A percentile compares a stretch with the other conserved stretches of the same genome.
phyloP scores from a whole-genome alignment of 1,139 yeast genomes.

The Hyphopichia wangnamkhiaoensis region DNA sequence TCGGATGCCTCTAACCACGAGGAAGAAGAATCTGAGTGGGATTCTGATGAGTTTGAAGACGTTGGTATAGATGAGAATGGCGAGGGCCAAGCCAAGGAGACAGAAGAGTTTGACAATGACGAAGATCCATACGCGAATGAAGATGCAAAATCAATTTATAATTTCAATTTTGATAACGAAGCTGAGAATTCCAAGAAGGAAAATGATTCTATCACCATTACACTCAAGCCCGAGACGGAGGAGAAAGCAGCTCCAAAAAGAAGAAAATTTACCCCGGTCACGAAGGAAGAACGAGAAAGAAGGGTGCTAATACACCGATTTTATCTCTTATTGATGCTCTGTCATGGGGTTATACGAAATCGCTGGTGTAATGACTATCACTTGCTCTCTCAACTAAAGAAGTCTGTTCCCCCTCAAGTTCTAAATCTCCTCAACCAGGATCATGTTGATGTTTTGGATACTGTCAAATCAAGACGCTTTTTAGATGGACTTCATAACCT shows the following conservation, averaged over 20 bases:
- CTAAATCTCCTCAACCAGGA: constrained; percentile 51
- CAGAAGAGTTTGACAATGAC: not conserved
- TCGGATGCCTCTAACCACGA: constrained; percentile 8
- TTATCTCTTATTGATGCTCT: constrained; percentile 56
- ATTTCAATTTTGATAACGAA: constrained; percentile 12
- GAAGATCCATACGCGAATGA: not conserved
- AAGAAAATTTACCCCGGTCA: constrained; percentile 36
- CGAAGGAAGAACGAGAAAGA: constrained; percentile 53
- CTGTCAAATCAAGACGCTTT: constrained; percentile 64
- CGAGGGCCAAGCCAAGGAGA: not conserved
- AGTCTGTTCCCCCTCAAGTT: constrained; percentile 48
- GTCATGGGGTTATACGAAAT: constrained; percentile 69
- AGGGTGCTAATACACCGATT: constrained; percentile 61
- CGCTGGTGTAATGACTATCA: constrained; percentile 65
- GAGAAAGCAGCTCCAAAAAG: constrained; percentile 12
- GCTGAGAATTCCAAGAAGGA: constrained; percentile 6
- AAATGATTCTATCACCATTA: constrained; percentile 6
- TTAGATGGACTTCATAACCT: constrained; percentile 72
- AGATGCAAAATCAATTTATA: constrained; percentile 16
- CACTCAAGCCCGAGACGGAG: constrained; percentile 6
- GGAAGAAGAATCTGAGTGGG: constrained; percentile 19
- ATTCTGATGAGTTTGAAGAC: constrained; percentile 35
- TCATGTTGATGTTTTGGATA: constrained; percentile 29
- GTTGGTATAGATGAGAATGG: constrained; percentile 23
- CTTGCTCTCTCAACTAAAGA: constrained; percentile 39